Conservation (phyloP, 306 rosid species). For the Vachellia collinsii region DNA sequence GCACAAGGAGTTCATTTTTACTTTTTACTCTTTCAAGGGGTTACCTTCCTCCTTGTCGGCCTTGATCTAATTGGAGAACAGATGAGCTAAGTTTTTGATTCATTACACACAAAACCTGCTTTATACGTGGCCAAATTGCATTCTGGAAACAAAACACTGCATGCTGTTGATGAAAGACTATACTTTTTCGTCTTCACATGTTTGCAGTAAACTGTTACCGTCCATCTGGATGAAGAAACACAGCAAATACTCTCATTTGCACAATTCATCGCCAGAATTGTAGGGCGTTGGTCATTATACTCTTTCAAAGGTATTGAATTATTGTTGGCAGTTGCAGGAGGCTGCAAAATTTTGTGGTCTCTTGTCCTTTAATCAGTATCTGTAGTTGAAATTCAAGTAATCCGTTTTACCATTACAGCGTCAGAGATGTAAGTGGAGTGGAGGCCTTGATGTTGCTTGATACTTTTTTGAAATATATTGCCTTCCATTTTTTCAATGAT, state of each 20-base stretch:
- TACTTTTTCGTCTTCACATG: slow-evolving; percentile 27
- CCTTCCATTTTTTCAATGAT: slow-evolving; percentile 22
- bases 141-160: slow-evolving; percentile 36
- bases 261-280: slow-evolving; percentile 31
- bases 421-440: slow-evolving; percentile 22
- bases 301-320: slow-evolving; percentile 45
- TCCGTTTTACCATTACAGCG: slow-evolving; percentile 23
- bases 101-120: slow-evolving; percentile 14
- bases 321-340: slow-evolving; percentile 43
- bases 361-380: slow-evolving; percentile 25
- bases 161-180: slow-evolving; percentile 28
- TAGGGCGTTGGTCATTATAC: slow-evolving; percentile 55
- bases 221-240: slow-evolving; percentile 22
- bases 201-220: slow-evolving; percentile 38
- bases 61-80: slow-evolving; percentile 97
- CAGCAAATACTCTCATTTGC: slow-evolving; percentile 31
- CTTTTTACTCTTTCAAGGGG: slow-evolving; percentile 94
- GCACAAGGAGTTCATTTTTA: slow-evolving; percentile 97
- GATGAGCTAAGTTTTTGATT: slow-evolving; percentile 59
- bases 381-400: slow-evolving; percentile 46
- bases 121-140: slow-evolving; percentile 17
- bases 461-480: slow-evolving; percentile 21
- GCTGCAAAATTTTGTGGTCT: slow-evolving; percentile 41
- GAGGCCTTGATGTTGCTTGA: slow-evolving; percentile 19
- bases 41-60: slow-evolving; percentile 92